Percentiles rank a stretch among this genome's conserved stretches.
Conservation (phyloP, 2,329 filamentous ascomycete genomes). For the Colletotrichum sp. region DNA sequence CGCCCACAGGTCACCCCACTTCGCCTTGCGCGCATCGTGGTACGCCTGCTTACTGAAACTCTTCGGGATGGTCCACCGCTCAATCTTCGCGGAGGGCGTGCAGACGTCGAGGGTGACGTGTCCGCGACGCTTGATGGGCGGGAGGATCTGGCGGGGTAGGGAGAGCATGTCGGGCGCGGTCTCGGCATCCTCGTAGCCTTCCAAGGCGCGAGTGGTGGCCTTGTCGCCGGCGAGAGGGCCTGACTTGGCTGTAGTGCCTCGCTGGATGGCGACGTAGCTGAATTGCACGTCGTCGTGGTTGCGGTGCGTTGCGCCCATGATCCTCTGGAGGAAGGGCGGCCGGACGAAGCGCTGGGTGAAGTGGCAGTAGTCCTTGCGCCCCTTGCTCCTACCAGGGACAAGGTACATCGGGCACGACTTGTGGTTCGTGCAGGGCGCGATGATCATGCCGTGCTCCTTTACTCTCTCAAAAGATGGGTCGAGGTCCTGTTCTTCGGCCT, state of each 20-base stretch:
- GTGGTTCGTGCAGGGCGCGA: constrained; percentile 89
- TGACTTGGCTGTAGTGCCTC: constrained; percentile 59
- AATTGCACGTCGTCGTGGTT: constrained; percentile 93
- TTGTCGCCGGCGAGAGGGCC: constrained; percentile 51
- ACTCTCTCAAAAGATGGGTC: constrained; percentile 42
- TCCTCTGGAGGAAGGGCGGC: constrained; percentile 79
- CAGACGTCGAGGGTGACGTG: constrained; percentile 92
- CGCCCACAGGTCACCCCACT: constrained; percentile 96
- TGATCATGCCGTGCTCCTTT: constrained; percentile 66
- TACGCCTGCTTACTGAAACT: constrained; percentile 84
- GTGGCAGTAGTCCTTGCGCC: constrained; percentile 88
- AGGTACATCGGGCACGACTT: constrained; percentile 87
- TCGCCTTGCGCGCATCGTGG: constrained; percentile 87
- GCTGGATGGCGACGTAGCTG: constrained; percentile 85
- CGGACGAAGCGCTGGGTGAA: constrained; percentile 90
- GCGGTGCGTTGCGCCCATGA: constrained; percentile 70
- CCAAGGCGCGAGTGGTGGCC: constrained; percentile 71
- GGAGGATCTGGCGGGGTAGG: constrained; percentile 79
- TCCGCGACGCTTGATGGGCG: constrained; percentile 84
- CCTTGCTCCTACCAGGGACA: constrained; percentile 69
- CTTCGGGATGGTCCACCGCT: constrained; percentile 91
- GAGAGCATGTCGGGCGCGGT: constrained; percentile 61
- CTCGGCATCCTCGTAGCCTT: constrained; percentile 67
- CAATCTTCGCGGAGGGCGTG: constrained; percentile 82
- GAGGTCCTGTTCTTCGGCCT: constrained; percentile 38